Conservation (phyloP, 2,329 filamentous ascomycete species). For the Cryphonectria parasitica region DNA sequence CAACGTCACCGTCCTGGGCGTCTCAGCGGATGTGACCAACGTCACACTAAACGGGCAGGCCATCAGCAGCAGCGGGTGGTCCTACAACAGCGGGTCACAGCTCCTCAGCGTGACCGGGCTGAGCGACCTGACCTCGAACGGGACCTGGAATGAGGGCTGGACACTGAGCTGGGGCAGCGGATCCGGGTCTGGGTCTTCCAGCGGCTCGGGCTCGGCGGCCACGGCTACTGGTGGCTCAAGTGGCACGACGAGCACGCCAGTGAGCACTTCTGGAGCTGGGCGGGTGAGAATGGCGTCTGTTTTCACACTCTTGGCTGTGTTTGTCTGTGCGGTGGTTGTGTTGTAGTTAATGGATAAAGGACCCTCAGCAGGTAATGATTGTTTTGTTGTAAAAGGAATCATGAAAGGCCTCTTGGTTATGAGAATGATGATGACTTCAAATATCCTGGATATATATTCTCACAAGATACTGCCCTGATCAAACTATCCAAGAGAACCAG, state of each 20-base stretch:
- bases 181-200: constrained; percentile 3
- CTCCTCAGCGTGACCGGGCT: constrained; percentile 57
- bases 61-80: constrained; percentile 47
- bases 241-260: too few relatives aligned
- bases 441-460: too few relatives aligned
- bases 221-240: too few relatives aligned
- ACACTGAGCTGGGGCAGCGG: constrained; percentile 53
- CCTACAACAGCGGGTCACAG: constrained; percentile 51
- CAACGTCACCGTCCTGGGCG: constrained; percentile 66
- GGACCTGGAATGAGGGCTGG: constrained; percentile 65
- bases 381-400: too few relatives aligned
- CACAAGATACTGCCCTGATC: background rate
- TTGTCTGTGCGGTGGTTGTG: constrained; percentile 8
- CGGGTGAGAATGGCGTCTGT: background rate
- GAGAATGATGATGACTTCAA: background rate
- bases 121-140: constrained; percentile 49
- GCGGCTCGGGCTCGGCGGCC: too few relatives aligned
- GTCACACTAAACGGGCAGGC: constrained; percentile 57
- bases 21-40: constrained; percentile 43
- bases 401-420: background rate
- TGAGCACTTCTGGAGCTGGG: background rate
- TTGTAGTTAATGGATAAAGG: background rate
- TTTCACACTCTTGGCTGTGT: background rate
- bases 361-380: background rate
- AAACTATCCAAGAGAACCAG: too few relatives aligned